Percentiles rank a stretch among this genome's conserved stretches.
Evolutionary conservation across 495 filamentous ascomycete genomes (phyloP).

Genomic region (Chaetomium cochliodes): DNA sequence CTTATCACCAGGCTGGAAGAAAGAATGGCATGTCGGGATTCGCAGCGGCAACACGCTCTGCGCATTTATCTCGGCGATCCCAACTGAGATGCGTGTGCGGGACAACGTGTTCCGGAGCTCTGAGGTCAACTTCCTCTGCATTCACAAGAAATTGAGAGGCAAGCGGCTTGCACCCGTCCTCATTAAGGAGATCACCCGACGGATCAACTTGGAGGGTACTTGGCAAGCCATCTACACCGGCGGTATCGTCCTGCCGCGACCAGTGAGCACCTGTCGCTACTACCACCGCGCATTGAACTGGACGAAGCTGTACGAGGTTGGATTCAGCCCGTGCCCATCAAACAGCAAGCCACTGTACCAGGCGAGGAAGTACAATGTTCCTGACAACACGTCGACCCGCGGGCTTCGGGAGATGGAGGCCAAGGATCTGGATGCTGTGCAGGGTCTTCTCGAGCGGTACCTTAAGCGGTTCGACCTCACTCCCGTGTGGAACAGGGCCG

Average conservation of each 20-base stretch:
- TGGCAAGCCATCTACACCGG: constrained; percentile 96
- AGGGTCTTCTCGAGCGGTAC: constrained; percentile 72
- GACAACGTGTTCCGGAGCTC: constrained; percentile 69
- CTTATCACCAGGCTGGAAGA: constrained; percentile 90
- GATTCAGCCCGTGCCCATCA: constrained; percentile 78
- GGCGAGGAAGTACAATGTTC: constrained; percentile 74
- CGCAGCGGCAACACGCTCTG: constrained; percentile 79
- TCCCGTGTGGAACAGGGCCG: constrained; percentile 72
- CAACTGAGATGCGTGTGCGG: constrained; percentile 76
- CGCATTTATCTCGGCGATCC: constrained; percentile 92
- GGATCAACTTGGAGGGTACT: constrained; percentile 76
- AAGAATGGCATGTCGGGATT: constrained; percentile 94
- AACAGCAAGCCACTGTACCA: constrained; percentile 80
- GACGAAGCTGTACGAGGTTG: constrained; percentile 90
- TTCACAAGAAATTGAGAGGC: constrained; percentile 94
- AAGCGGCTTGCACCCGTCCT: constrained; percentile 89
- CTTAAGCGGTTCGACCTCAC: constrained; percentile 77
- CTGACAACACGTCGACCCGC: constrained; percentile 62
- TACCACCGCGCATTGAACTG: constrained; percentile 91
- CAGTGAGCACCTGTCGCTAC: constrained; percentile 88
- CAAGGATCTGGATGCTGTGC: constrained; percentile 79
- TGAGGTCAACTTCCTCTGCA: constrained; percentile 96
- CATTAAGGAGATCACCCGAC: constrained; percentile 94
- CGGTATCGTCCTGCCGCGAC: constrained; percentile 83
- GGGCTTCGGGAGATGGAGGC: constrained; percentile 76